Conservation (phyloP, 2,329 filamentous ascomycete genomes). For the Aspergillus glaucus region DNA sequence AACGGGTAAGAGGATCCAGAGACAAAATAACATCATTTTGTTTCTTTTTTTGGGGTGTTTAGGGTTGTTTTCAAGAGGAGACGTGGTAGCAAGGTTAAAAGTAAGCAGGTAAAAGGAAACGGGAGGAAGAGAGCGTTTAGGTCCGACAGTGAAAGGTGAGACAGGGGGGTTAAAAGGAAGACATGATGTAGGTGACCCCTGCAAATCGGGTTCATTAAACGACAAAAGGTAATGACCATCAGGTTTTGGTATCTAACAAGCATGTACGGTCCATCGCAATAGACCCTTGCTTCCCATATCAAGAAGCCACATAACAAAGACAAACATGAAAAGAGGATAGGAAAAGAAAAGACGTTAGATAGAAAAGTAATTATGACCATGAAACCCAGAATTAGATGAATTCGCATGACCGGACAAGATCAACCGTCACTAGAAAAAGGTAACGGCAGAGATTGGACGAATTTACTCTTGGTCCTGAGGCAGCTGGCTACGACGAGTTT, state of each 20-base stretch:
- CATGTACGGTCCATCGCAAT: slow-evolving; percentile 18
- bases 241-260: slow-evolving; percentile 19
- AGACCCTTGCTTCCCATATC: slow-evolving; percentile 20
- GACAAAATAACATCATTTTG: too few species aligned
- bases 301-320: slow-evolving; percentile 13
- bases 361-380: slow-evolving; percentile 9
- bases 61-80: too few species aligned
- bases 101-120: not conserved
- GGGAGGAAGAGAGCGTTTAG: not conserved
- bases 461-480: slow-evolving; percentile 45
- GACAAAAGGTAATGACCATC: slow-evolving; percentile 10
- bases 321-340: slow-evolving; percentile 9
- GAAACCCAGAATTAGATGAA: not conserved
- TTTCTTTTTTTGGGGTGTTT: too few species aligned
- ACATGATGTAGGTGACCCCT: slow-evolving; percentile 3
- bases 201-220: slow-evolving; percentile 13
- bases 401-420: not conserved
- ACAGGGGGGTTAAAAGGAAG: not conserved
- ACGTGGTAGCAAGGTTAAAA: not conserved
- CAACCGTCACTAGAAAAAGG: not conserved
- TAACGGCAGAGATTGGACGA: not conserved
- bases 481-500: slow-evolving; percentile 90
- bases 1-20: too few species aligned
- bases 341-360: slow-evolving; percentile 11
- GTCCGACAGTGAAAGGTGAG: not conserved